Percentiles rank a stretch among this genome's conserved stretches.
Conservation (phyloP, 257 asterid genomes). For the Gardenia jasminoides region DNA sequence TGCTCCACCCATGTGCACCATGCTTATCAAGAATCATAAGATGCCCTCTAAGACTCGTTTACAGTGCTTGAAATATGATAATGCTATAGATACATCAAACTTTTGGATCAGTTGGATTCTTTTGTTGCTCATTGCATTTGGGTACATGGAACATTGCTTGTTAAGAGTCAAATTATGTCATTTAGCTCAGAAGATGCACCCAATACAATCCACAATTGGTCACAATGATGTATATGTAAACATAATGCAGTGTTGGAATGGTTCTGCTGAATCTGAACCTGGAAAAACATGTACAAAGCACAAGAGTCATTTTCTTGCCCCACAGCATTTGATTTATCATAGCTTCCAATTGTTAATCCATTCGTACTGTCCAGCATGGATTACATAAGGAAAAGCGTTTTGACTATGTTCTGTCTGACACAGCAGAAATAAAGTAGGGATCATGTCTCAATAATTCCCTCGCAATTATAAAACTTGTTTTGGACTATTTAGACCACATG, state of each 20-base stretch:
- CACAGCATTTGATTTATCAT: background rate
- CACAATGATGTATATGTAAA: background rate
- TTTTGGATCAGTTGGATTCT: background rate
- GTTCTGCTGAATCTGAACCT: background rate
- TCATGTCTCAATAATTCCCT: slow-evolving; percentile 49
- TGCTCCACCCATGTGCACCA: slow-evolving; percentile 30
- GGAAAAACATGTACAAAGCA: background rate
- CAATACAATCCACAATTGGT: background rate
- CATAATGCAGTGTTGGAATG: background rate
- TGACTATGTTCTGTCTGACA: slow-evolving; percentile 23
- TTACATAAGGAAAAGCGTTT: slow-evolving; percentile 9
- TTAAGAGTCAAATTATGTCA: background rate
- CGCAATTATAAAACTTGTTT: slow-evolving; percentile 53
- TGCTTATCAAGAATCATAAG: background rate
- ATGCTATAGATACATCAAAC: background rate
- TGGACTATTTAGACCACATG: slow-evolving; percentile 68
- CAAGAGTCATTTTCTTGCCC: background rate
- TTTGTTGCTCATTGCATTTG: background rate
- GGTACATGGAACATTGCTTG: background rate
- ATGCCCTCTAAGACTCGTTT: background rate
- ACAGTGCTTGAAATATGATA: slow-evolving; percentile 7
- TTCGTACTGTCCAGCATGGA: slow-evolving; percentile 3
- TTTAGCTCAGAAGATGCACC: background rate
- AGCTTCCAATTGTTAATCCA: background rate
- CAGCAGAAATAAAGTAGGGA: slow-evolving; percentile 36